Evolutionary conservation across 2,329 filamentous ascomycete species (phyloP).

Genomic region (Fusarium pininemorale): DNA sequence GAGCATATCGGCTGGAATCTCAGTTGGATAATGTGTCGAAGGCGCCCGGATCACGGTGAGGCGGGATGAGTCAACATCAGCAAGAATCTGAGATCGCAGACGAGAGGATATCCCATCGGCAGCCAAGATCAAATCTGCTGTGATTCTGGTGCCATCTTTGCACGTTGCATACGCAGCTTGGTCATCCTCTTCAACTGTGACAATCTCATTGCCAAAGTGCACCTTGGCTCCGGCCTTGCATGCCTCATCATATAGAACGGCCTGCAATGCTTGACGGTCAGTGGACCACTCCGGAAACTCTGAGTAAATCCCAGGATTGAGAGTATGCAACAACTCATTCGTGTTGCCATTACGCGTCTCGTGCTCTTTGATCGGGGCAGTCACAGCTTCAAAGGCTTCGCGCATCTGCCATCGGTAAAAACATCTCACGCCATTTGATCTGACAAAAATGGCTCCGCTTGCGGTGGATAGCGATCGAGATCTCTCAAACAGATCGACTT

Average conservation of each 20-base stretch:
- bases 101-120: conserved; percentile 11
- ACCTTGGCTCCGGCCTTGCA: not conserved
- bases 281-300: conserved; percentile 1
- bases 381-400: not conserved
- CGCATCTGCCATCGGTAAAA: conserved; percentile 7
- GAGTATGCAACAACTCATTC: not conserved
- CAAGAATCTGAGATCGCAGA: not conserved
- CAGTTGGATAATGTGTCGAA: conserved; percentile 11
- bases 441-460: not conserved
- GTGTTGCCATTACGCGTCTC: not conserved
- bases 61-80: not conserved
- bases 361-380: not conserved
- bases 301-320: not conserved
- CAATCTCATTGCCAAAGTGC: not conserved
- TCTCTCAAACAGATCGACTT: not conserved
- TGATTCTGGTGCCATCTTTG: not conserved
- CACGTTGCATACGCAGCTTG: not conserved
- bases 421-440: not conserved
- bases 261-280: not conserved
- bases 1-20: not conserved
- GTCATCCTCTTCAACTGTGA: not conserved
- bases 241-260: not conserved
- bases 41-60: not conserved
- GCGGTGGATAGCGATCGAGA: not conserved
- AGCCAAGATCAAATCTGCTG: not conserved